phyloP scores from a whole-genome alignment of 495 filamentous ascomycete genomes.

The Penicillium longicatenatum region DNA sequence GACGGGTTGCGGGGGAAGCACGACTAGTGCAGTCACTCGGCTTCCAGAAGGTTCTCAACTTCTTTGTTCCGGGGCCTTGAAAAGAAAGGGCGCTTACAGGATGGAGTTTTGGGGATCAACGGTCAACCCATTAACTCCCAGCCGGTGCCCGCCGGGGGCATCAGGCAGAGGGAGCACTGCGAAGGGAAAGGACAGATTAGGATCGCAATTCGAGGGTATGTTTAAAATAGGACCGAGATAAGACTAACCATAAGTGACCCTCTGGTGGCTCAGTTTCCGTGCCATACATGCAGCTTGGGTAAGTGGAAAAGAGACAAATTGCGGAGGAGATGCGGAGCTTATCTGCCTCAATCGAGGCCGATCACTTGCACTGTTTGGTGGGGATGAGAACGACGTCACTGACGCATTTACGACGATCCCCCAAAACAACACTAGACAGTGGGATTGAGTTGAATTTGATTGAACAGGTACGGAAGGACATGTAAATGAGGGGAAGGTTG shows the following conservation, averaged over 20 bases:
- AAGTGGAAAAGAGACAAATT: slow-evolving; percentile 28
- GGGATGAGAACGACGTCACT: slow-evolving; percentile 25
- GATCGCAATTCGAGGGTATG: slow-evolving; percentile 1
- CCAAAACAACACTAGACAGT: neutral
- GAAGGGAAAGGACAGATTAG: slow-evolving; percentile 3
- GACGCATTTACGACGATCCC: slow-evolving; percentile 3
- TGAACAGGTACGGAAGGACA: slow-evolving; percentile 6
- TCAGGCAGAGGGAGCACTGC: slow-evolving; percentile 92
- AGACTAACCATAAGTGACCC: slow-evolving; percentile 51
- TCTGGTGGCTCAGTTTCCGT: slow-evolving; percentile 51
- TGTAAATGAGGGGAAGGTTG: slow-evolving; percentile 27
- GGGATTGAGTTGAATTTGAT: neutral
- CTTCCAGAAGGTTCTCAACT: slow-evolving; percentile 2
- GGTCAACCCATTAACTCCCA: slow-evolving; percentile 92
- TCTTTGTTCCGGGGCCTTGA: neutral
- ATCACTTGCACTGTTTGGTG: slow-evolving; percentile 31
- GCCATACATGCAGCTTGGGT: slow-evolving; percentile 43
- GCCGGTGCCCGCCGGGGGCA: slow-evolving; percentile 84
- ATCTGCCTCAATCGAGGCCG: slow-evolving; percentile 33
- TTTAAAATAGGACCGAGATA: neutral
- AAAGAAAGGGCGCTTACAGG: slow-evolving; percentile 61
- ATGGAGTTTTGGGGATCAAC: slow-evolving; percentile 83
- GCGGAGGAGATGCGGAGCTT: slow-evolving; percentile 45
- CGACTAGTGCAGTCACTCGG: neutral
- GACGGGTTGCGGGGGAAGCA: neutral